Percentiles rank a stretch among this genome's conserved stretches.
Evolutionary conservation across 352 stramenopile species (phyloP).

Genomic region (Nothophytophthora sp.): DNA sequence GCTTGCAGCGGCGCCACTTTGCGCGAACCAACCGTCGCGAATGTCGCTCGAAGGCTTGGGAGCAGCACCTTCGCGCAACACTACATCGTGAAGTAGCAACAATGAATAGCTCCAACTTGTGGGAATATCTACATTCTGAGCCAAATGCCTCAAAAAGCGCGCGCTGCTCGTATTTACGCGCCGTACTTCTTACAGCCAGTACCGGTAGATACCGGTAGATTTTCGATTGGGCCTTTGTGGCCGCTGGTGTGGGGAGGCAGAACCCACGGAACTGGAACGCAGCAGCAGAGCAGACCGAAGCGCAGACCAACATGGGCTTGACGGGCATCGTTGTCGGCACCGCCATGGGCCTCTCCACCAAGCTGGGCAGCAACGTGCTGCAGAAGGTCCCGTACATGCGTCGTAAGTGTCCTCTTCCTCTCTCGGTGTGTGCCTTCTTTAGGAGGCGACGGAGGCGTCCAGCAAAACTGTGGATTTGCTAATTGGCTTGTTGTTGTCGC

Average conservation of each 20-base stretch:
- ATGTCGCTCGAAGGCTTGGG: slow-evolving; percentile 20
- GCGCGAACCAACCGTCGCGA: slow-evolving; percentile 25
- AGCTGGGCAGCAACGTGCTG: slow-evolving; percentile 80
- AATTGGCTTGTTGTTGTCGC: neutral
- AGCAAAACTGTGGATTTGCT: neutral
- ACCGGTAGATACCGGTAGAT: too few species aligned
- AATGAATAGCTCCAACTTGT: slow-evolving; percentile 13
- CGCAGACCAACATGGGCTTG: slow-evolving; percentile 55
- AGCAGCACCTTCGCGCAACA: slow-evolving; percentile 19
- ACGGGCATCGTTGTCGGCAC: slow-evolving; percentile 66
- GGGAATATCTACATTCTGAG: too few species aligned
- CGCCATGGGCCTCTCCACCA: slow-evolving; percentile 79
- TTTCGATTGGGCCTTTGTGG: slow-evolving; percentile 20
- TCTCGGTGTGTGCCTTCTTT: neutral
- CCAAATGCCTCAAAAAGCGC: too few species aligned
- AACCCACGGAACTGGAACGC: slow-evolving; percentile 22
- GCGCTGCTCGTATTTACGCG: too few species aligned
- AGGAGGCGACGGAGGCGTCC: neutral
- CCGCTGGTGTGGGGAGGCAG: slow-evolving; percentile 24
- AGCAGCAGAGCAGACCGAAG: slow-evolving; percentile 1
- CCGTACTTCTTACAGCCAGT: too few species aligned
- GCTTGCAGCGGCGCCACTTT: too few species aligned
- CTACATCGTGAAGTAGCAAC: neutral
- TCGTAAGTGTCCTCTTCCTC: slow-evolving; percentile 43
- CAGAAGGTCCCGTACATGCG: slow-evolving; percentile 86